Conservation (phyloP, 2,329 filamentous ascomycete species). For the Fusarium dlaminii region DNA sequence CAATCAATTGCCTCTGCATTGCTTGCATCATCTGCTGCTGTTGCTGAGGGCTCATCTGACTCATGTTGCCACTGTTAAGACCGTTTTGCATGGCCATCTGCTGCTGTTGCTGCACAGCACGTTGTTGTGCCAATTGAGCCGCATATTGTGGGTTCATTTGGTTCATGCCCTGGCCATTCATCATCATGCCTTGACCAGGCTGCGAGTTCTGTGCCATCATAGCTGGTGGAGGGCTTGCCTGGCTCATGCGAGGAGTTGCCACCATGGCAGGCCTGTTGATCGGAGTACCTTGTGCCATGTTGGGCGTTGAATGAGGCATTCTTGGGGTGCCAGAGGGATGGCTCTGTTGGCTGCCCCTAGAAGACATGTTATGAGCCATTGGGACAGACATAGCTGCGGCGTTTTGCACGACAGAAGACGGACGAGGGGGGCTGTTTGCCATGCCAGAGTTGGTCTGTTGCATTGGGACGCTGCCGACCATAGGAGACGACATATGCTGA, state of each 20-base stretch:
- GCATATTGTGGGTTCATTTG: conserved; percentile 51
- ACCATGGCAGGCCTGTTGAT: conserved; percentile 61
- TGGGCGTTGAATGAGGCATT: conserved; percentile 69
- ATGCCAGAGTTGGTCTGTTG: conserved; percentile 73
- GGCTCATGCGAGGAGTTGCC: conserved; percentile 69
- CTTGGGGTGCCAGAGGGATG: conserved; percentile 71
- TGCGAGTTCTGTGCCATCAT: conserved; percentile 68
- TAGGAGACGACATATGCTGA: conserved; percentile 72
- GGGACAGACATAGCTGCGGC: conserved; percentile 66
- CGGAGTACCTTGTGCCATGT: conserved; percentile 68
- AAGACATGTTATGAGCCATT: conserved; percentile 70
- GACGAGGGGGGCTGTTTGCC: conserved; percentile 73
- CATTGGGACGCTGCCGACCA: conserved; percentile 70
- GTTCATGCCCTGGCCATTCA: conserved; percentile 58
- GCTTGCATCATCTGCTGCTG: conserved; percentile 52
- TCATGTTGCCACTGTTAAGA: conserved; percentile 49
- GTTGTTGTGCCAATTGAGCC: conserved; percentile 61
- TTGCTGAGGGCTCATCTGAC: conserved; percentile 51
- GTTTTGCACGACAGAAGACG: conserved; percentile 72
- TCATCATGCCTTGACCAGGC: conserved; percentile 61
- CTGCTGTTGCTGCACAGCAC: conserved; percentile 56
- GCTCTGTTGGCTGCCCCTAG: conserved; percentile 73
- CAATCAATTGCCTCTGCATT: conserved; percentile 52
- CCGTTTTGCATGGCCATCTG: conserved; percentile 53
- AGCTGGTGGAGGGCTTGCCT: conserved; percentile 68